Base-by-base conservation (phyloP, 192 early-diverging fungal genomes). In the Coemansia sp. region DNA sequence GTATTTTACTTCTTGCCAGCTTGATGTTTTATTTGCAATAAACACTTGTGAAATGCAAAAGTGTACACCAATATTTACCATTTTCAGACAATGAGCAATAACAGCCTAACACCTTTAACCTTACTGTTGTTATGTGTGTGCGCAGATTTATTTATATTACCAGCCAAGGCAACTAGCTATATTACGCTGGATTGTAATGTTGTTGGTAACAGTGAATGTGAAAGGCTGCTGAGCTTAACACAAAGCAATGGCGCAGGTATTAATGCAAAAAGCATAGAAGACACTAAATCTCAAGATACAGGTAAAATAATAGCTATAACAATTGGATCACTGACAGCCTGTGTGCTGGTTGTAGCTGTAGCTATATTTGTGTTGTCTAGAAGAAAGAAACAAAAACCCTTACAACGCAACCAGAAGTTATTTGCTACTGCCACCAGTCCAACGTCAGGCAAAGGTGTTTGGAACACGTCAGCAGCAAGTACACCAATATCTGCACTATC, bases 131-230 rank as follows among this genome's bases (percentile, higher is more conserved):
- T 54, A 9, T 54, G 4, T 22, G 10, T 22, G 4, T 54, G 51
- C 26, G 22, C 51, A 8, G 11, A 10, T 12, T 54, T 26, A 3
- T 26, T 54, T 19, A 15, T 18, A 12, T 12, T 8, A 12, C n/a
- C 13, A 8, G 61, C 47, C 9, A 15, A 46, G 10, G 41, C 61
- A 46, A 12, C 61, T 42, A 46, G 10, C 61, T 62, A 42, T 2
- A 40, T 62, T 9, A 59, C 57, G 57, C 57, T 59, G 57, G 57
- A 59, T 15, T 59, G 57, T 41, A 37, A 41, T 59, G 36, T 59
- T 2, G 37, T 59, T 18, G 57, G 57, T 16, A 19, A 12, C 57
- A 40, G 16, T 8, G 57, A 59, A n/a, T 59, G 57, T 59, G 37
- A 59, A 12, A 32, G 57, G 39, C 11, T 59, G 36, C 12, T 26